Conservation (phyloP, 2,329 filamentous ascomycete species). For the Emydomyces testavorans region DNA sequence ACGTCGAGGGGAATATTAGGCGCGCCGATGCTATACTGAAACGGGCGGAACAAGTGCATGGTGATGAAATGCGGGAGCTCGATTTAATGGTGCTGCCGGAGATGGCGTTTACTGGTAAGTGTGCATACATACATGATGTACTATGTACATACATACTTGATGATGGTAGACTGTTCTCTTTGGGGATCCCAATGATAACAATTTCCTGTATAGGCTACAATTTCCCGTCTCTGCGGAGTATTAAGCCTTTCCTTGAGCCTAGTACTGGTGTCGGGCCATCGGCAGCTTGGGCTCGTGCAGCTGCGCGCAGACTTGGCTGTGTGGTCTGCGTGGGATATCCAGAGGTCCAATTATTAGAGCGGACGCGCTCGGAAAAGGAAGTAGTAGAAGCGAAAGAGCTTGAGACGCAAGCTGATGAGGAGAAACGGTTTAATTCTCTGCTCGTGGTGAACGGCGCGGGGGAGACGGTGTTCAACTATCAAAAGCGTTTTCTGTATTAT, state of each 20-base stretch:
- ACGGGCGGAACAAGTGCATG: conserved; percentile 21
- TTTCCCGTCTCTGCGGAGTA: conserved; percentile 47
- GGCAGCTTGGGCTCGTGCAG: conserved; percentile 47
- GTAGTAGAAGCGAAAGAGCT: conserved; percentile 11
- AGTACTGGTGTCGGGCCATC: conserved; percentile 44
- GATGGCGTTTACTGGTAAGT: conserved; percentile 48
- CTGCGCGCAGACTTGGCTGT: conserved; percentile 44
- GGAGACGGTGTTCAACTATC: conserved; percentile 47
- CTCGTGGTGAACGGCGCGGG: conserved; percentile 47
- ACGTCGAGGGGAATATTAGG: conserved; percentile 36
- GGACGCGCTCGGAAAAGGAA: too few species aligned
- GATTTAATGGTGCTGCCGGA: conserved; percentile 53
- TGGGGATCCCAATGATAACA: not conserved
- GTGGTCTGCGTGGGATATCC: conserved; percentile 56
- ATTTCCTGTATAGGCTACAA: conserved; percentile 45
- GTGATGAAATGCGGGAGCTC: conserved; percentile 21
- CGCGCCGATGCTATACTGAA: conserved; percentile 35
- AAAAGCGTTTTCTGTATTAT: conserved; percentile 55
- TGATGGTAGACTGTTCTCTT: not conserved
- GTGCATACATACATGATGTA: too few species aligned
- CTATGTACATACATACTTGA: not conserved
- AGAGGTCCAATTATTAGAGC: too few species aligned
- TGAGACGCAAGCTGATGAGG: conserved; percentile 2
- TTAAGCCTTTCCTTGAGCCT: conserved; percentile 49
- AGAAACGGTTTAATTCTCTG: conserved; percentile 45